These are phyloP conservation scores for Yarrowia deformans DNA, from an alignment of 805 yeast species.

Conservation along the genomic window DNA sequence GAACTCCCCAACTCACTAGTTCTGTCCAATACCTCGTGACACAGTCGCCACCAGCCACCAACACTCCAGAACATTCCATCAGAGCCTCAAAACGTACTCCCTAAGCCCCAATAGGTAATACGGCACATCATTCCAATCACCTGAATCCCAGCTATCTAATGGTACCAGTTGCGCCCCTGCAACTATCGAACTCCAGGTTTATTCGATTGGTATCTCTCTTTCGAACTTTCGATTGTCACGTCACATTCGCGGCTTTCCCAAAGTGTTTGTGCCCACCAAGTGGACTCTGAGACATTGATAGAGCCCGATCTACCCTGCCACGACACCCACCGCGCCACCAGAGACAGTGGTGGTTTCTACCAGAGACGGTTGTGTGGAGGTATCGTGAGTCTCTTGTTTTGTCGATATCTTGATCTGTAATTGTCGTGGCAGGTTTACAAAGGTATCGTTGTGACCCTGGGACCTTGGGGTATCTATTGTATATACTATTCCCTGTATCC, in stretches of 20 bases:
- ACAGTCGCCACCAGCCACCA: not conserved
- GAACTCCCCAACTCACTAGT: not conserved
- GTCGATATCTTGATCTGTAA: too few species aligned
- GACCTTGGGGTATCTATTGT: not conserved
- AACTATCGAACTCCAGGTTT: not conserved
- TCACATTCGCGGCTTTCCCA: slow-evolving; percentile 1
- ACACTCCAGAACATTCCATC: not conserved
- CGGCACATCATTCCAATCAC: not conserved
- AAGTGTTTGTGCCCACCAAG: slow-evolving; percentile 1
- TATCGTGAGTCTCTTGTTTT: not conserved
- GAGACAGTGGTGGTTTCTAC: slow-evolving; percentile 3
- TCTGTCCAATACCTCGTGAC: too few species aligned
- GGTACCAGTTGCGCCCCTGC: too few species aligned
- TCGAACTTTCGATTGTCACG: not conserved
- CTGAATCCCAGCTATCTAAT: not conserved
- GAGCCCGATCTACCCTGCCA: not conserved
- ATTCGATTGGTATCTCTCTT: not conserved
- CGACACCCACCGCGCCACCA: slow-evolving; percentile 20
- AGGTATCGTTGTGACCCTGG: too few species aligned
- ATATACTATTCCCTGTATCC: not conserved
- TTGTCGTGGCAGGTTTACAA: too few species aligned
- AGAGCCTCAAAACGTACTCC: too few species aligned
- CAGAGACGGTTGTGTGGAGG: not conserved
- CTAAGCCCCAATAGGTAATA: not conserved
- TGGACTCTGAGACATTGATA: not conserved